A percentile compares a stretch with the other conserved stretches of the same genome.
Conservation (phyloP, 2,329 filamentous ascomycete species). For the Drechslera avenae region DNA sequence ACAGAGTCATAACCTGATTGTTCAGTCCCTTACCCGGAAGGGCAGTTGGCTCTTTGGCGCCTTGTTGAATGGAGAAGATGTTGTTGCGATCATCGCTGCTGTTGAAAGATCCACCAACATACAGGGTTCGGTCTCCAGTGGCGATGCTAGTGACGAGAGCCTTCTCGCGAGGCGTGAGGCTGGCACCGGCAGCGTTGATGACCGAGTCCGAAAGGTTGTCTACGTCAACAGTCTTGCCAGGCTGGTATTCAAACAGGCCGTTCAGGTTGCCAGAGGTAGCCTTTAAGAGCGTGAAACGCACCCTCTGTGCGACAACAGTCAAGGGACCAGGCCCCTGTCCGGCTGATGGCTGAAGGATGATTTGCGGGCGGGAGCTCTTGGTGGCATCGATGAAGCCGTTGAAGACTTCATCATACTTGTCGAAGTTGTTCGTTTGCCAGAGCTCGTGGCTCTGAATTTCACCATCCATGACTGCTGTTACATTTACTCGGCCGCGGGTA, state of each 20-base stretch:
- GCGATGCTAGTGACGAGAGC: conserved; percentile 75
- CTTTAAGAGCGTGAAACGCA: conserved; percentile 76
- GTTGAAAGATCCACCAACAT: conserved; percentile 85
- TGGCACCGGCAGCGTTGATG: conserved; percentile 76
- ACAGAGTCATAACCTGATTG: conserved; percentile 73
- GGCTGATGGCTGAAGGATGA: conserved; percentile 74
- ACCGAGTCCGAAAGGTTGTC: conserved; percentile 72
- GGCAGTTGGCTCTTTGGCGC: conserved; percentile 63
- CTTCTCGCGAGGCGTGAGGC: conserved; percentile 61
- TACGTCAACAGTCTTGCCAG: conserved; percentile 64
- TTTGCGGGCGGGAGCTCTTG: conserved; percentile 76
- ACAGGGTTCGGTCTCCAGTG: conserved; percentile 65
- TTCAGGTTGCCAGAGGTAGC: conserved; percentile 82
- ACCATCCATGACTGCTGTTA: conserved; percentile 72
- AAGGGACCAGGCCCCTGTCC: conserved; percentile 63
- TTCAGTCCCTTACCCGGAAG: conserved; percentile 77
- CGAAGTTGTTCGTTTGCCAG: conserved; percentile 91
- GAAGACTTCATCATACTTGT: conserved; percentile 95
- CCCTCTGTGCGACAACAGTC: conserved; percentile 85
- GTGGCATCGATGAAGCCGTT: conserved; percentile 81
- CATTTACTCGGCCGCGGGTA: conserved; percentile 78
- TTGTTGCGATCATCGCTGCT: conserved; percentile 65
- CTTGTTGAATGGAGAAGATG: conserved; percentile 70
- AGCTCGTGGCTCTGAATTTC: conserved; percentile 61
- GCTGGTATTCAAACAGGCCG: conserved; percentile 87